Percentiles rank a stretch among this genome's conserved stretches.
phyloP scores from a whole-genome alignment of 495 filamentous ascomycete species.

The Hypoxylon fuscum region DNA sequence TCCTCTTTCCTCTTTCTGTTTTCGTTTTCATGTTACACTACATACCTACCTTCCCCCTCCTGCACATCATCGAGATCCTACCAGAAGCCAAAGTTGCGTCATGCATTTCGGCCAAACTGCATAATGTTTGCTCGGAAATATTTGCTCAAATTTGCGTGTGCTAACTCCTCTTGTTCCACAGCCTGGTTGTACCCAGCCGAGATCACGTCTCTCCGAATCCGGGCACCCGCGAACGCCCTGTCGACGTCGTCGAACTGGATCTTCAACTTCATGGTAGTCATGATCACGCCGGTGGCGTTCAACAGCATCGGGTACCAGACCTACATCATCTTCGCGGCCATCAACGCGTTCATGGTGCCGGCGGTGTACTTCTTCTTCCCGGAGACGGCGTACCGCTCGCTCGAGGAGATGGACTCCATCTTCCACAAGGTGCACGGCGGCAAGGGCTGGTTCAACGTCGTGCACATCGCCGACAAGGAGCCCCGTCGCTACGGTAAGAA shows the following conservation, averaged over 20 bases:
- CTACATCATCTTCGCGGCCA: slow-evolving; percentile 82
- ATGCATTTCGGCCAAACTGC: neutral
- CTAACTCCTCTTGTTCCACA: slow-evolving; percentile 4
- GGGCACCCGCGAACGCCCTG: slow-evolving; percentile 77
- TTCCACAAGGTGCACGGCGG: slow-evolving; percentile 68
- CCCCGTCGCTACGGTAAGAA: slow-evolving; percentile 76
- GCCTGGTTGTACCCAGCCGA: slow-evolving; percentile 75
- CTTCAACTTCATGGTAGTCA: slow-evolving; percentile 59
- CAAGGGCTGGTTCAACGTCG: slow-evolving; percentile 65
- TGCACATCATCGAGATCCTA: no score
- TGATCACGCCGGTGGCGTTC: slow-evolving; percentile 77
- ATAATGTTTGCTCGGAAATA: neutral
- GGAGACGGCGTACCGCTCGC: slow-evolving; percentile 74
- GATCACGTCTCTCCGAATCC: slow-evolving; percentile 75
- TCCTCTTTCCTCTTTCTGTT: neutral
- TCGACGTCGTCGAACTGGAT: slow-evolving; percentile 73
- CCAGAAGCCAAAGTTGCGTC: neutral
- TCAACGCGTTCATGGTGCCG: slow-evolving; percentile 76
- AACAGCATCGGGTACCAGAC: slow-evolving; percentile 72
- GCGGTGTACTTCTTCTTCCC: slow-evolving; percentile 80
- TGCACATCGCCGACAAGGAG: slow-evolving; percentile 65
- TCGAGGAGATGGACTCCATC: slow-evolving; percentile 80
- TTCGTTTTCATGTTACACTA: neutral
- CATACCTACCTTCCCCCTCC: neutral
- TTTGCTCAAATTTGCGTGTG: slow-evolving; percentile 18